A percentile compares a stretch with the other conserved stretches of the same genome.
phyloP scores from a whole-genome alignment of 1,284 basidiomycete species.

The Trametes hirsuta region DNA sequence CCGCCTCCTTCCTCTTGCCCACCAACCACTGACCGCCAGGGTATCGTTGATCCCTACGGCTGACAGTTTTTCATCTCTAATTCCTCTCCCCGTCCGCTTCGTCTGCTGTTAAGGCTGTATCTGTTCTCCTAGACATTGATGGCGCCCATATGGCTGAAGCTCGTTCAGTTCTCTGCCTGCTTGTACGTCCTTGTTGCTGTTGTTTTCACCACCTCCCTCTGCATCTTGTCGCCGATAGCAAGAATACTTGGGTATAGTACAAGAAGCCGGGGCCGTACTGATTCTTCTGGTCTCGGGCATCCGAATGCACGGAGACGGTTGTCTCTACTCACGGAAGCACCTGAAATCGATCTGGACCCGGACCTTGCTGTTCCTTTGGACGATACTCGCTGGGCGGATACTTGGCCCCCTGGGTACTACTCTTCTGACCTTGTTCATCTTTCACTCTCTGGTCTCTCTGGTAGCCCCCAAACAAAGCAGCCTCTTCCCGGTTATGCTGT shows the following conservation, averaged over 20 bases:
- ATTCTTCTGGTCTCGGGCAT: too few relatives aligned
- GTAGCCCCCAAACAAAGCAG: not conserved
- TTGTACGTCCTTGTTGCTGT: constrained; percentile 14
- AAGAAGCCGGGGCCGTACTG: not conserved
- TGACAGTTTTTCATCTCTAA: too few relatives aligned
- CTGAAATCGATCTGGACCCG: constrained; percentile 1
- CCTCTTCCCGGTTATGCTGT: constrained; percentile 10
- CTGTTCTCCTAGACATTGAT: not conserved
- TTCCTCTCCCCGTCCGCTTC: too few relatives aligned
- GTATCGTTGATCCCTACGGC: too few relatives aligned
- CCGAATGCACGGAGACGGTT: not conserved
- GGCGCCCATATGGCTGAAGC: not conserved
- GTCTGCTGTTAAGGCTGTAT: too few relatives aligned
- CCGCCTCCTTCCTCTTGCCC: constrained; percentile 6
- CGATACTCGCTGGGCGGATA: constrained; percentile 14
- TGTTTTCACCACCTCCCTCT: constrained; percentile 17
- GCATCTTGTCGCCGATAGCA: constrained; percentile 9
- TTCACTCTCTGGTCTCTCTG: not conserved
- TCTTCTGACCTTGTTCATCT: constrained; percentile 12
- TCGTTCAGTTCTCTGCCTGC: constrained; percentile 9
- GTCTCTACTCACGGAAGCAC: constrained; percentile 3
- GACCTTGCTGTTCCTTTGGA: constrained; percentile 13
- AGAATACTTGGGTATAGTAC: not conserved
- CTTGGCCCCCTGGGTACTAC: constrained; percentile 18
- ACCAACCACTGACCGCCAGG: not conserved